Evolutionary conservation across 495 filamentous ascomycete species (phyloP).

Genomic region (Aspergillus sclerotioniger): DNA sequence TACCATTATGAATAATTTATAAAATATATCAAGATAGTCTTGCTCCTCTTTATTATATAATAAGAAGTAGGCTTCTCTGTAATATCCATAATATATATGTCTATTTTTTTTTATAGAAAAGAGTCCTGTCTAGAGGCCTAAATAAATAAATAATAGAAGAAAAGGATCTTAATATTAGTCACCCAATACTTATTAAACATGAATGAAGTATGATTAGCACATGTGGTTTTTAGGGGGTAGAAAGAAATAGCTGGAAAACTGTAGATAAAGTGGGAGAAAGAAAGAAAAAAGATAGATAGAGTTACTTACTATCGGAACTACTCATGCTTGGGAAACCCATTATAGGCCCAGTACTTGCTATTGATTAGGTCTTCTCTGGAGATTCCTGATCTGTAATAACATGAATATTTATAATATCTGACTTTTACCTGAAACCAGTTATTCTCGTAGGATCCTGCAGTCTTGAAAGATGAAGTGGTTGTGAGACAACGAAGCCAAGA

Average conservation of each 20-base stretch:
- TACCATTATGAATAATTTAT: constrained; percentile 69
- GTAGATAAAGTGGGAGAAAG: not conserved
- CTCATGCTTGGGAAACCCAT: constrained; percentile 29
- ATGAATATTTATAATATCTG: constrained; percentile 45
- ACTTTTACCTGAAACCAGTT: constrained; percentile 36
- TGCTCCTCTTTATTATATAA: constrained; percentile 61
- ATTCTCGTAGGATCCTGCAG: constrained; percentile 29
- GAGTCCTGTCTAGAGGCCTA: constrained; percentile 38
- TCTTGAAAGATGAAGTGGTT: constrained; percentile 32
- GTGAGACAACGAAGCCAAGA: constrained; percentile 19
- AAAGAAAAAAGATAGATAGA: constrained; percentile 18
- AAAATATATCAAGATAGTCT: constrained; percentile 75
- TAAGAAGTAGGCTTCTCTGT: constrained; percentile 48
- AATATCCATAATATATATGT: constrained; percentile 48
- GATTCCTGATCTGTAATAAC: constrained; percentile 39
- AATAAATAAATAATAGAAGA: constrained; percentile 4
- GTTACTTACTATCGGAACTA: constrained; percentile 34
- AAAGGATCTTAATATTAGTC: constrained; percentile 18
- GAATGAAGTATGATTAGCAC: not conserved
- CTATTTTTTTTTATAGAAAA: constrained; percentile 45
- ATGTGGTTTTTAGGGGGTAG: too few species aligned
- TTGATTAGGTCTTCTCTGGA: constrained; percentile 22
- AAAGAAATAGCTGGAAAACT: not conserved
- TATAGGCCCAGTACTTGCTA: constrained; percentile 28
- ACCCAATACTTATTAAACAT: not conserved